phyloP scores from a whole-genome alignment of 495 filamentous ascomycete genomes.

The Hamigera avellanea region DNA sequence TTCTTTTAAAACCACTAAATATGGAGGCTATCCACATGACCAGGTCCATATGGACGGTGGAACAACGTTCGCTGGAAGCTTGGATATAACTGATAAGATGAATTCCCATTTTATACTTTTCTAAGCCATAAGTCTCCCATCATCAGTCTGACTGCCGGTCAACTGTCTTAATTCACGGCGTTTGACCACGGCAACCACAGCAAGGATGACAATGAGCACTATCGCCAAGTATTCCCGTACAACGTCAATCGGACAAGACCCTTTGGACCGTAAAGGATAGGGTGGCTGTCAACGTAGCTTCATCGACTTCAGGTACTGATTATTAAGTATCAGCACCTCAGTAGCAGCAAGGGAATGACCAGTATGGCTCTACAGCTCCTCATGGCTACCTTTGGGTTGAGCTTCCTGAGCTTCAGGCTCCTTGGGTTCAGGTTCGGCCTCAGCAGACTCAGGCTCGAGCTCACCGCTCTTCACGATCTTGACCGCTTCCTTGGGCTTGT shows the following conservation, averaged over 20 bases:
- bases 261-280: no score
- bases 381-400: slow-evolving; percentile 82
- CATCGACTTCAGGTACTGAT: slow-evolving; percentile 14
- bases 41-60: no score
- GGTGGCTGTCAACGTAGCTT: slow-evolving; percentile 1
- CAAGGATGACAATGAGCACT: no score
- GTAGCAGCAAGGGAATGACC: slow-evolving; percentile 14
- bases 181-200: no score
- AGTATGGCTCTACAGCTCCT: slow-evolving; percentile 66
- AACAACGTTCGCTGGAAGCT: no score
- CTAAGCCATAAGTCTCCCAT: no score
- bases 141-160: not conserved
- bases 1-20: no score
- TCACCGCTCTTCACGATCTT: slow-evolving; percentile 95
- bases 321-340: slow-evolving; percentile 25
- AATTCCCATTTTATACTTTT: no score
- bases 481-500: slow-evolving; percentile 64
- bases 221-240: no score
- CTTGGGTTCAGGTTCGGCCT: not conserved
- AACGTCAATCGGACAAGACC: no score
- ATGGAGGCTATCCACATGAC: no score
- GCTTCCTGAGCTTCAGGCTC: slow-evolving; percentile 62
- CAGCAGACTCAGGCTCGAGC: slow-evolving; percentile 55
- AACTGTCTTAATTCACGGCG: not conserved
- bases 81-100: no score